Evolutionary conservation across 2,329 filamentous ascomycete genomes (phyloP).

Genomic region (Xylaria digitata): DNA sequence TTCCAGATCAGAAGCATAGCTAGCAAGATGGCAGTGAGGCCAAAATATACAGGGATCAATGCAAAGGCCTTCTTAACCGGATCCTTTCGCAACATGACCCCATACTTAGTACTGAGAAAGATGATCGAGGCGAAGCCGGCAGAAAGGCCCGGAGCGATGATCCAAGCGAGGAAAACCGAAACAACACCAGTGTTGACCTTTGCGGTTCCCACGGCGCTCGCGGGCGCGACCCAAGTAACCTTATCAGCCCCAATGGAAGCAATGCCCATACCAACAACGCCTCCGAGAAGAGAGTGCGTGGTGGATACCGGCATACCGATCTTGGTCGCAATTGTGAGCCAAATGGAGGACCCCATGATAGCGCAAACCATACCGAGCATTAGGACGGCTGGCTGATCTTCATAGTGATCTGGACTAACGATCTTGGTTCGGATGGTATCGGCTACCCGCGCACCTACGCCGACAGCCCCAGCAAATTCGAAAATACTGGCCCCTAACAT

Average conservation of each 20-base stretch:
- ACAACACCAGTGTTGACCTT: conserved; percentile 62
- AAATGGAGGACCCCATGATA: conserved; percentile 63
- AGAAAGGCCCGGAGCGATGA: conserved; percentile 68
- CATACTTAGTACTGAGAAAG: conserved; percentile 68
- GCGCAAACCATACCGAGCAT: conserved; percentile 71
- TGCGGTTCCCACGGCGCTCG: conserved; percentile 49
- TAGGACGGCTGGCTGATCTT: conserved; percentile 60
- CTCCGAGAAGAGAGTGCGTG: conserved; percentile 70
- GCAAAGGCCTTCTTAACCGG: conserved; percentile 65
- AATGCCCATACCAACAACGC: conserved; percentile 69
- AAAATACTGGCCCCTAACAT: conserved; percentile 68
- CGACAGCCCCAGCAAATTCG: conserved; percentile 71
- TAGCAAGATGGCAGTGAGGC: conserved; percentile 64
- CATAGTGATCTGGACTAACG: conserved; percentile 59
- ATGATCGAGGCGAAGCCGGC: conserved; percentile 64
- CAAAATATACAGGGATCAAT: conserved; percentile 67
- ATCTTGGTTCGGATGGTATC: conserved; percentile 72
- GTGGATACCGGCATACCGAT: conserved; percentile 70
- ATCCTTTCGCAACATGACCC: conserved; percentile 64
- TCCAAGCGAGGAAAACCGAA: conserved; percentile 71
- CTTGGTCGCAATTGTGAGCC: conserved; percentile 67
- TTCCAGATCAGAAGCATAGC: conserved; percentile 72
- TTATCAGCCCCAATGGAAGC: conserved; percentile 63
- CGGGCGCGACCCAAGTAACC: conserved; percentile 64
- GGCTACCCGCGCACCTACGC: conserved; percentile 69